These are phyloP conservation scores for Sistotremastrum suecicum DNA, from an alignment of 768 basidiomycete species.

Conservation along the genomic window DNA sequence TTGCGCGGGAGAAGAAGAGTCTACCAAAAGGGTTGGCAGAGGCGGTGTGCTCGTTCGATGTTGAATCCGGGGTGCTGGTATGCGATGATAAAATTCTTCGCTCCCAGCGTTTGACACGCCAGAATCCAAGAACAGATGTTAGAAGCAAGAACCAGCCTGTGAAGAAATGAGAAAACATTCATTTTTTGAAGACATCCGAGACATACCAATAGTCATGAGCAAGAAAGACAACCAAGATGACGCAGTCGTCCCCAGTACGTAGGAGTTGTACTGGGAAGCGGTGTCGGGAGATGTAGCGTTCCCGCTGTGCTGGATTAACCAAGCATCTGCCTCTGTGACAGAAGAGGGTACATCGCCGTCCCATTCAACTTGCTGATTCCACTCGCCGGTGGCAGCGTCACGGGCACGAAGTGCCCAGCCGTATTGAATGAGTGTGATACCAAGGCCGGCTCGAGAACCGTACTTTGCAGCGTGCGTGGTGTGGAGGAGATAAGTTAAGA, in stretches of 20 bases:
- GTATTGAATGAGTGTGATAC: constrained; percentile 86
- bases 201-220: constrained; percentile 73
- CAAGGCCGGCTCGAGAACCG: constrained; percentile 91
- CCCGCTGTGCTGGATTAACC: constrained; percentile 4
- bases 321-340: background rate
- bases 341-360: background rate
- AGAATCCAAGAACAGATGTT: constrained; percentile 68
- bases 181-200: background rate
- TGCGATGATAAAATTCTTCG: constrained; percentile 27
- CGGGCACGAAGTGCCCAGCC: constrained; percentile 33
- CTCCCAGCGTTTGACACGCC: constrained; percentile 81
- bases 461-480: constrained; percentile 87
- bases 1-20: too few relatives aligned
- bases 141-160: constrained; percentile 85
- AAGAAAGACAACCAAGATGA: constrained; percentile 86
- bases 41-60: too few relatives aligned
- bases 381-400: constrained; percentile 11
- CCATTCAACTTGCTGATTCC: constrained; percentile 10
- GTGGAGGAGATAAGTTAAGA: constrained; percentile 86
- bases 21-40: background rate
- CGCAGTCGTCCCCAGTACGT: constrained; percentile 29
- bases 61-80: too few relatives aligned
- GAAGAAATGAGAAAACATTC: background rate
- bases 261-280: constrained; percentile 7
- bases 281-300: constrained; percentile 15